A percentile compares a stretch with the other conserved stretches of the same genome.
phyloP scores from a whole-genome alignment of 345 rosid species.

The Gossypium mustelinum region DNA sequence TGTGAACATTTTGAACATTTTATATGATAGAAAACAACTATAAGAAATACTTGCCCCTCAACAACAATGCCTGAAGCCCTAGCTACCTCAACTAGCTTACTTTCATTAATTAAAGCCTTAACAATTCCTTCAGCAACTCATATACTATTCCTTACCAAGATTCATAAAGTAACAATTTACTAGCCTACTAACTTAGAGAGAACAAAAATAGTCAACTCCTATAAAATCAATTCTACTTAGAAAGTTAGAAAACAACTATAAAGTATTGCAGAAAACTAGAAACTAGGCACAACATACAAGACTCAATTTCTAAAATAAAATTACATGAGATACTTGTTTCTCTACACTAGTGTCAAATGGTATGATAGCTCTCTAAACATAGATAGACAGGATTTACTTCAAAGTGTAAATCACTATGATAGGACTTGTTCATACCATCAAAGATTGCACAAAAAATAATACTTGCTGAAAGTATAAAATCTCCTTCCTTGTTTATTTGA shows the following conservation, averaged over 20 bases:
- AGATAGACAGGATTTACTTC: background rate
- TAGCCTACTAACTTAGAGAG: background rate
- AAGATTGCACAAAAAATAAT: background rate
- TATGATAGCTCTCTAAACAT: background rate
- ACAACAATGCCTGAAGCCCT: background rate
- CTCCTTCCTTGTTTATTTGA: background rate
- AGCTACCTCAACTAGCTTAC: background rate
- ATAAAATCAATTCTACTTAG: background rate
- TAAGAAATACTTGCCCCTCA: background rate
- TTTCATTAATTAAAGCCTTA: background rate
- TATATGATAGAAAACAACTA: background rate
- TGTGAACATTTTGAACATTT: background rate
- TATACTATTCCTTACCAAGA: background rate
- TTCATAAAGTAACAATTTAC: background rate
- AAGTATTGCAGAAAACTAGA: slow-evolving; percentile 12
- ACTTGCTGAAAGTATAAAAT: background rate
- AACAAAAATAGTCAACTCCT: background rate
- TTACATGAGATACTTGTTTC: background rate
- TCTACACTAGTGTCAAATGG: background rate
- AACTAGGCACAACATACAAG: background rate
- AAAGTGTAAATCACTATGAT: background rate
- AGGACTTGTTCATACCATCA: background rate
- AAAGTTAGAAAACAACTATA: background rate
- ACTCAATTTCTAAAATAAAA: slow-evolving; percentile 6
- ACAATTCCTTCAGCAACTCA: background rate